A percentile compares a stretch with the other conserved stretches of the same genome.
phyloP scores from a whole-genome alignment of 331 rosid species.

The Phaseolus coccineus region DNA sequence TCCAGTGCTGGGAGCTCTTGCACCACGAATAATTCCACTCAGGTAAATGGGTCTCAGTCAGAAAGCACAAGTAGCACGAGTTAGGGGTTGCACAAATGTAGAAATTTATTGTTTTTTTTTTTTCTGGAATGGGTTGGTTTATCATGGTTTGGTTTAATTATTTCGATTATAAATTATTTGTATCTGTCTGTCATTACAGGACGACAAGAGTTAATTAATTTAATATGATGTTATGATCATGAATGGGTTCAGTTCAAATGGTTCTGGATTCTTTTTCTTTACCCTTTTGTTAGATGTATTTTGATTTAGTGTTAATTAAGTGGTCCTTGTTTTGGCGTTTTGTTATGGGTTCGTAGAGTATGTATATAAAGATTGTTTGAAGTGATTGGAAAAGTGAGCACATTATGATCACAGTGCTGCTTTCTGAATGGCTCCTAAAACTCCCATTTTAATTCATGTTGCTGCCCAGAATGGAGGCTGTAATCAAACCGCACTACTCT shows the following conservation, averaged over 20 bases:
- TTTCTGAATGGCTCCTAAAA: too few species aligned
- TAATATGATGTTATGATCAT: neutral
- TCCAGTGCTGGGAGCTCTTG: slow-evolving; percentile 47
- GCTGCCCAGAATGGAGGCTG: too few species aligned
- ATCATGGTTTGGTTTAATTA: too few species aligned
- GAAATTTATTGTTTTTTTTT: neutral
- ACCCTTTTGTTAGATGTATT: neutral
- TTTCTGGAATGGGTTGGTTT: neutral
- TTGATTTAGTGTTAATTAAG: neutral
- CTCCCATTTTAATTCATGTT: too few species aligned
- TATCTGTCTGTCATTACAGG: neutral
- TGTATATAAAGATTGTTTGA: neutral
- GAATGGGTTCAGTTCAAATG: neutral
- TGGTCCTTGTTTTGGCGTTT: neutral
- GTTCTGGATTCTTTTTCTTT: neutral
- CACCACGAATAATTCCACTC: slow-evolving; percentile 8
- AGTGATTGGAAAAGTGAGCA: neutral
- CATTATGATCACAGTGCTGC: too few species aligned
- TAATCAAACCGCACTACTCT: too few species aligned
- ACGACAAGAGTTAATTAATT: neutral
- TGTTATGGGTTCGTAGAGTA: neutral
- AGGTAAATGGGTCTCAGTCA: slow-evolving; percentile 6
- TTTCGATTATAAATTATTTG: neutral
- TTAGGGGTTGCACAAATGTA: neutral
- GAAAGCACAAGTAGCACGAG: neutral